Conservation (phyloP, 2,329 filamentous ascomycete species). For the Penicillium sp. region DNA sequence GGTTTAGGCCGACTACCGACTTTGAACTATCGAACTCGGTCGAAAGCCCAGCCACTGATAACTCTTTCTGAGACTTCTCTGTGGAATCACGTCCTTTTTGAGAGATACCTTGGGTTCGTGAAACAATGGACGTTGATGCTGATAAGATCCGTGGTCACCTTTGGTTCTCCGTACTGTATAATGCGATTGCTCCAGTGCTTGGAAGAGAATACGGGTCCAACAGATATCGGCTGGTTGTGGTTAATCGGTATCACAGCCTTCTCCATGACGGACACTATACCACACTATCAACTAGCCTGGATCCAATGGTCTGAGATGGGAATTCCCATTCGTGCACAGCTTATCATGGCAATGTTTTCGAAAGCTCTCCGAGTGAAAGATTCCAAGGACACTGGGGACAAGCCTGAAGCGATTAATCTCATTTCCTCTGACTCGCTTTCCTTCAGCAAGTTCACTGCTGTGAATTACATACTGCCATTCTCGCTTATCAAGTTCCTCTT, state of each 20-base stretch:
- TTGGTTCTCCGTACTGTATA: neutral
- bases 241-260: neutral
- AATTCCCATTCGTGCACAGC: neutral
- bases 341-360: neutral
- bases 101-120: neutral
- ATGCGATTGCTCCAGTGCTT: neutral
- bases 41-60: neutral
- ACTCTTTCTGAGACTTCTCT: neutral
- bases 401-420: neutral
- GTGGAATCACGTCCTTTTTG: neutral
- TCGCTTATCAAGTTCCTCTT: neutral
- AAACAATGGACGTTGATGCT: neutral
- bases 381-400: neutral
- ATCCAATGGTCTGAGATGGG: neutral
- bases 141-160: neutral
- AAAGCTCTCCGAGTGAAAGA: neutral
- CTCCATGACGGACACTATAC: neutral
- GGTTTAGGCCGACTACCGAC: neutral
- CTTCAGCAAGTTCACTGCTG: neutral
- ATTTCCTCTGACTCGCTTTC: neutral
- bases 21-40: neutral
- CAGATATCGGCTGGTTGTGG: neutral
- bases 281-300: neutral
- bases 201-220: neutral
- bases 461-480: neutral